Percentiles rank a stretch among this genome's conserved stretches.
Evolutionary conservation across 1,284 basidiomycete genomes (phyloP).

Genomic region (Moesziomyces globuligerus): DNA sequence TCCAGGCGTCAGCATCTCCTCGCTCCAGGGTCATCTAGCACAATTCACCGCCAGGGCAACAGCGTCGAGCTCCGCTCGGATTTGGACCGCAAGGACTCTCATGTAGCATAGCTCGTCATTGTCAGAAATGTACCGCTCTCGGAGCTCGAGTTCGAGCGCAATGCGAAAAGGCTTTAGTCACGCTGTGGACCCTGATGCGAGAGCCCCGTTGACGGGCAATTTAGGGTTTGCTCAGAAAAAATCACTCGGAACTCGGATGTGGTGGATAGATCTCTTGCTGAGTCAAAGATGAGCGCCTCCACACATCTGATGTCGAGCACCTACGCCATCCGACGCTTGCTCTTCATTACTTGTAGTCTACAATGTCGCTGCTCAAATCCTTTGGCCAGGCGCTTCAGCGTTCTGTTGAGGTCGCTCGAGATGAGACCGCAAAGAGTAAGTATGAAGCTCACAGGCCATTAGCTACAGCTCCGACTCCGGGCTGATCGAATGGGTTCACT

Average conservation of each 20-base stretch:
- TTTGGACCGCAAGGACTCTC: constrained; percentile 25
- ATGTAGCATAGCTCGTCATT: constrained; percentile 5
- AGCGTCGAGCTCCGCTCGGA: constrained; percentile 32
- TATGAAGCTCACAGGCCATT: background rate
- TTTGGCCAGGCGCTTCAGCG: constrained; percentile 57
- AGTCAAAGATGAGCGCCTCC: constrained; percentile 24
- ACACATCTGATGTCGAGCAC: constrained; percentile 4
- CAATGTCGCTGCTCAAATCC: constrained; percentile 51
- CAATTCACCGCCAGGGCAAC: constrained; percentile 16
- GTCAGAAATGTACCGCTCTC: too few species aligned
- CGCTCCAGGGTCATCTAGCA: constrained; percentile 15
- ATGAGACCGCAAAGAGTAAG: constrained; percentile 56
- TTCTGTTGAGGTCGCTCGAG: constrained; percentile 52
- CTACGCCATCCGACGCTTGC: too few species aligned
- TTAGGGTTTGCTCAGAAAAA: too few species aligned
- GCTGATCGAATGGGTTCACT: background rate
- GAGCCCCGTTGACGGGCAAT: too few species aligned
- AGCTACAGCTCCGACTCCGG: too few species aligned
- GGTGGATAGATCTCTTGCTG: constrained; percentile 3
- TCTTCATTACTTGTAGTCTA: too few species aligned
- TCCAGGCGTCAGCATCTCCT: constrained; percentile 20
- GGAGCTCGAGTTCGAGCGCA: too few species aligned
- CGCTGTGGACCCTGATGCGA: constrained; percentile 16
- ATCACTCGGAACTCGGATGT: constrained; percentile 5
- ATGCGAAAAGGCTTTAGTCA: too few species aligned